Conservation (phyloP, 2,329 filamentous ascomycete genomes). For the Parastagonospora nodorum region DNA sequence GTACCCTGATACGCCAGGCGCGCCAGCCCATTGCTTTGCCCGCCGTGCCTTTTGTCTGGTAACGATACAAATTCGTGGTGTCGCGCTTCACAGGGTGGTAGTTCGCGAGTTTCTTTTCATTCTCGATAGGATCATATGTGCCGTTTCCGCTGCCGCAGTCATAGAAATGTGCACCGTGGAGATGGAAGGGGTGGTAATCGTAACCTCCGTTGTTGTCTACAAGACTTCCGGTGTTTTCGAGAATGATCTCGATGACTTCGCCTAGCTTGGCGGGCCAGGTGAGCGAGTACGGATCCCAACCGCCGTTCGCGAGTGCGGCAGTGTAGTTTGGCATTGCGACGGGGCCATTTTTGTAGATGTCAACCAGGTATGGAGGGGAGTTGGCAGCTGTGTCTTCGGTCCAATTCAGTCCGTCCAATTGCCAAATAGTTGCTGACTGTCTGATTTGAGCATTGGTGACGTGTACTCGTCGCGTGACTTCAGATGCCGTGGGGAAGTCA, state of each 20-base stretch:
- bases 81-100: constrained; percentile 51
- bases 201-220: constrained; percentile 26
- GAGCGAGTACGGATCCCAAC: constrained; percentile 59
- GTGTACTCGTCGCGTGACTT: constrained; percentile 43
- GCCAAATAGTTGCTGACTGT: constrained; percentile 28
- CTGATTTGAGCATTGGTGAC: constrained; percentile 30
- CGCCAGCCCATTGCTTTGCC: background rate
- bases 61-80: constrained; percentile 62
- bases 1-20: constrained; percentile 1
- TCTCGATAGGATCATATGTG: constrained; percentile 56
- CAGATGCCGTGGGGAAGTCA: constrained; percentile 39
- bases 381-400: constrained; percentile 15
- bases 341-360: constrained; percentile 57
- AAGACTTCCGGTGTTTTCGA: constrained; percentile 44
- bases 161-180: constrained; percentile 60
- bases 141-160: constrained; percentile 61
- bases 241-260: constrained; percentile 62
- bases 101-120: constrained; percentile 50
- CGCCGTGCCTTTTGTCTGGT: constrained; percentile 28
- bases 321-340: constrained; percentile 58
- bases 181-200: constrained; percentile 58
- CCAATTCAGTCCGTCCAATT: constrained; percentile 27
- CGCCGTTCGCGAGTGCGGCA: constrained; percentile 55
- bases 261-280: constrained; percentile 61
- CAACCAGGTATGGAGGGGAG: constrained; percentile 55